Base-by-base conservation (phyloP, 2,329 filamentous ascomycete species). In the Pseudogymnoascus pannorum region DNA sequence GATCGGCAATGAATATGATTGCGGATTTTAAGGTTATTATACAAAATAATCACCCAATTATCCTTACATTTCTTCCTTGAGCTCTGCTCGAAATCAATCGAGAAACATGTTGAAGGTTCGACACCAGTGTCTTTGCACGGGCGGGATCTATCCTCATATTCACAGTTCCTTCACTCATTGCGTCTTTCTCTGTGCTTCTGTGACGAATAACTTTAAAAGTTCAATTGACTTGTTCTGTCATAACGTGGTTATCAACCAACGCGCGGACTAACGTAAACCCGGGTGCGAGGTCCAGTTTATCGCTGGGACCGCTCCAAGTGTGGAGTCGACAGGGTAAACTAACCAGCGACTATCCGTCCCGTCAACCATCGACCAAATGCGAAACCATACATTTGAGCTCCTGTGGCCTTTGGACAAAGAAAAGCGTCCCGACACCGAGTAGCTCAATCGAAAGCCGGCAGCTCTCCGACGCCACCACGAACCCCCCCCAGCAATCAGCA, bases 31-130 rank as follows among this genome's bases (percentile, higher is more conserved):
- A 51, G 44, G 24, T 29, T 29, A 51, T 51, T 51, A 51, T 16
- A 29, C 29, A 51, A 51, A 48, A 68, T 61, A 66, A 62, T 48
- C 65, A 64, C 29, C 36, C 59, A 58, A 33, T n/a, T 33, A 60
- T 58, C 75, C 81, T 73, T 75, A 86, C 84, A 68, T 80, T 77
- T 64, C 81, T 77, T 61, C 80, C 80, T 18, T 77, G 76, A 18
- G 81, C 78, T 48, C 79, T 80, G 38, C 80, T 75, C 31, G 78
- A 72, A 63, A 91, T 76, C 44, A 84, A 82, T 57, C 82, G 77
- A 58, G 79, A 80, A 60, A 91, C 85, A 44, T 78, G 74, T 66
- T 79, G 75, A 64, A 91, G 77, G 70, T 89, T 87, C 26, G 83
- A 79, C 64, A 83, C 72, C 62, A 91, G 84, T 61, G 79, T 77